Evolutionary conservation across 805 yeast genomes (phyloP).

Genomic region (Alloascoidea hylecoeti): DNA sequence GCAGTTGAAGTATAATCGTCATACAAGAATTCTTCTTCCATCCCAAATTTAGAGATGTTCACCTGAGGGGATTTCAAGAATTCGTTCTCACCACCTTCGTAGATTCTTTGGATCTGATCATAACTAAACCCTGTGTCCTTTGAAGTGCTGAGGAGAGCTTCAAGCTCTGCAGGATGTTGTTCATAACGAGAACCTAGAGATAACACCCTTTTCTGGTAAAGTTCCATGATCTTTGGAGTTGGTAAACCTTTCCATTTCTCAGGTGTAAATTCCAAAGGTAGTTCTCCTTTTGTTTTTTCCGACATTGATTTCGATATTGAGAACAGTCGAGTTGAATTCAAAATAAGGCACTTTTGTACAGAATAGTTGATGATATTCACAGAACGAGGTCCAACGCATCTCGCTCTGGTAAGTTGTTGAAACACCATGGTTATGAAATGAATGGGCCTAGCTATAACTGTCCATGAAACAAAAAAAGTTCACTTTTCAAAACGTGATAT

Average conservation of each 20-base stretch:
- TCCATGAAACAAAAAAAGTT: too few relatives aligned
- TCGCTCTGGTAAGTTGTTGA: too few relatives aligned
- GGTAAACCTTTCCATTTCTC: constrained; percentile 60
- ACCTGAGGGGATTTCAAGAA: constrained; percentile 15
- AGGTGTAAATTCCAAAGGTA: constrained; percentile 28
- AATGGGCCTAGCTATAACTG: too few relatives aligned
- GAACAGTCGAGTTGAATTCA: too few relatives aligned
- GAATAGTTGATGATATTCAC: too few relatives aligned
- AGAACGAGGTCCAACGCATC: too few relatives aligned
- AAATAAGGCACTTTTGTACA: too few relatives aligned
- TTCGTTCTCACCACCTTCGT: constrained; percentile 25
- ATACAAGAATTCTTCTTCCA: constrained; percentile 30
- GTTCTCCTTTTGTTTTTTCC: background rate
- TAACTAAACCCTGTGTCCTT: constrained; percentile 13
- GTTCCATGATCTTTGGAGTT: constrained; percentile 42
- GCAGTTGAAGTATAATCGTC: constrained; percentile 61
- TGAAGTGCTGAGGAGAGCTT: constrained; percentile 38
- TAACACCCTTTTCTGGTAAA: constrained; percentile 37
- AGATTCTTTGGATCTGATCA: constrained; percentile 18
- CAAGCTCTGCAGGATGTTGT: constrained; percentile 35
- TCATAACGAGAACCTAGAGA: constrained; percentile 34
- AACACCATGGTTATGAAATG: background rate
- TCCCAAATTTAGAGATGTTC: constrained; percentile 9
- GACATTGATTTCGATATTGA: too few relatives aligned
- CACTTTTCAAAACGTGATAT: background rate